These are phyloP conservation scores for Lipomyces sp. DNA, from an alignment of 805 yeast genomes.

Conservation along the genomic window DNA sequence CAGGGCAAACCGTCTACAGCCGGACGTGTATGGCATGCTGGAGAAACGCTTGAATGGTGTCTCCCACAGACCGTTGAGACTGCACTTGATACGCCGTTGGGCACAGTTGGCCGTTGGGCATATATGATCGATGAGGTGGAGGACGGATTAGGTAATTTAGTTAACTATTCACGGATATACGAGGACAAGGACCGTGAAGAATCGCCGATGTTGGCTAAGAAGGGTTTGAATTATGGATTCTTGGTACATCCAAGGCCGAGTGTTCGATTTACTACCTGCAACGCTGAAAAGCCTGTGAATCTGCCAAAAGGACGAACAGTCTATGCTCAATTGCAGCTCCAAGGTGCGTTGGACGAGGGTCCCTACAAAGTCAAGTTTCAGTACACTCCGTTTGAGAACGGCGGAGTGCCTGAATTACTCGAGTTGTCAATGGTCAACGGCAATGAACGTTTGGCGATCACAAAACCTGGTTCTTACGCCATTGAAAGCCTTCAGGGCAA, in stretches of 20 bases:
- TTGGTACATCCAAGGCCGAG: slow-evolving; percentile 62
- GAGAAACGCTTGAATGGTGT: slow-evolving; percentile 45
- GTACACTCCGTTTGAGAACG: slow-evolving; percentile 15
- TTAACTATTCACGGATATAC: slow-evolving; percentile 43
- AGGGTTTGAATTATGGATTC: slow-evolving; percentile 53
- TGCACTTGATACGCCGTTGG: slow-evolving; percentile 51
- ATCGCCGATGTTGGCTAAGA: slow-evolving; percentile 45
- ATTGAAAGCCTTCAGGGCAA: slow-evolving; percentile 60
- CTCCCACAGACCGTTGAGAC: slow-evolving; percentile 49
- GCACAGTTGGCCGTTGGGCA: slow-evolving; percentile 57
- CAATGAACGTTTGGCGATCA: slow-evolving; percentile 46
- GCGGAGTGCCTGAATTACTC: slow-evolving; percentile 6
- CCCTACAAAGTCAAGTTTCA: slow-evolving; percentile 53
- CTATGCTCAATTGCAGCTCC: slow-evolving; percentile 37
- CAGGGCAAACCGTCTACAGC: slow-evolving; percentile 34
- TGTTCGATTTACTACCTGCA: slow-evolving; percentile 50
- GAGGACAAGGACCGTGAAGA: slow-evolving; percentile 37
- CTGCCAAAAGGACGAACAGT: slow-evolving; percentile 41
- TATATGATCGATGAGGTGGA: slow-evolving; percentile 62
- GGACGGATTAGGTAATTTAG: slow-evolving; percentile 69
- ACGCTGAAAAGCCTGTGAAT: slow-evolving; percentile 43
- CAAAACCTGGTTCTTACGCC: slow-evolving; percentile 68
- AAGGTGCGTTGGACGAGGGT: slow-evolving; percentile 48
- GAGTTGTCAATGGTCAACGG: slow-evolving; percentile 26
- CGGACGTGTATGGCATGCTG: slow-evolving; percentile 34